Conservation (phyloP, 345 rosid species). For the Rhodamnia argentea region DNA sequence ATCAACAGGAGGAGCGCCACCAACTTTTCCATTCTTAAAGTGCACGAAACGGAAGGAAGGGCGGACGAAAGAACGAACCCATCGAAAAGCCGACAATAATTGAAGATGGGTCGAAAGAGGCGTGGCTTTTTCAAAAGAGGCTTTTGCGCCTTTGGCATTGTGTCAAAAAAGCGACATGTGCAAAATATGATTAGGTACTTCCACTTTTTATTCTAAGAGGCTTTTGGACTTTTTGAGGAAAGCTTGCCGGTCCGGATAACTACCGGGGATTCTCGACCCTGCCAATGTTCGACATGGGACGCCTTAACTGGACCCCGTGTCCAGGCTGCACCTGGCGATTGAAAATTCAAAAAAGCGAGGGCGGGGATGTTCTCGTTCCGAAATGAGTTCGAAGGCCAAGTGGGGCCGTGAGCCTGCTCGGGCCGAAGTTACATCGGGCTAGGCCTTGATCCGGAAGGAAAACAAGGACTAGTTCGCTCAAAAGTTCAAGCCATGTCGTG, state of each 20-base stretch:
- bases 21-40: not conserved
- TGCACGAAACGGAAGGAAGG: not conserved
- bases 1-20: not conserved
- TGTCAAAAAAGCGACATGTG: not conserved
- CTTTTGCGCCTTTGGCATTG: not conserved
- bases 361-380: not conserved
- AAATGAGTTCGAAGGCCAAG: not conserved
- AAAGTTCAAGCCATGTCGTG: too few species aligned
- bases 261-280: not conserved
- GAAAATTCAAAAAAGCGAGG: not conserved
- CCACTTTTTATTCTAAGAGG: not conserved
- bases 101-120: not conserved
- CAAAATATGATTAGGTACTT: not conserved
- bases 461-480: not conserved
- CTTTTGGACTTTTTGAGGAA: not conserved
- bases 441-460: not conserved
- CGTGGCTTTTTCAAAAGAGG: not conserved
- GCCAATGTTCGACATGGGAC: not conserved
- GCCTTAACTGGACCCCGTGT: not conserved
- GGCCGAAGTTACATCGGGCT: not conserved
- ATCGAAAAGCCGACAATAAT: not conserved
- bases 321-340: not conserved
- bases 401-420: not conserved
- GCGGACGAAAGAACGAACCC: not conserved
- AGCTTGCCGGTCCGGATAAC: not conserved